Conservation (phyloP, 352 stramenopile genomes). For the Globisporangium recalcitrans region DNA sequence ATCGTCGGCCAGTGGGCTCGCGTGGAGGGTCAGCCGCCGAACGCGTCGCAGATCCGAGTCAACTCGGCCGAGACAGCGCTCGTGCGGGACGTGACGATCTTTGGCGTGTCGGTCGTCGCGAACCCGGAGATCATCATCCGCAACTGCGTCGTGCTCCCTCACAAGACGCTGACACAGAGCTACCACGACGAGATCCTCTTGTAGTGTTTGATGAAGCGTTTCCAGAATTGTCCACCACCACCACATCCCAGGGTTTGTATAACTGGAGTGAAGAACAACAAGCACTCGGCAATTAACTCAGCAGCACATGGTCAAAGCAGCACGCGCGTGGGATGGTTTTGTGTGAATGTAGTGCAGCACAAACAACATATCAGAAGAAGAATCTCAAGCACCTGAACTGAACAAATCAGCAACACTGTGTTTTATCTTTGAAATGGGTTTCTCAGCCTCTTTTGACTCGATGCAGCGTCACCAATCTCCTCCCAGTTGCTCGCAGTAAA, state of each 20-base stretch:
- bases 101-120: conserved; percentile 82
- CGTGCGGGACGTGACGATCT: conserved; percentile 88
- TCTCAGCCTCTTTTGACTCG: not conserved
- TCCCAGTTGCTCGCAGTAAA: conserved; percentile 25
- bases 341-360: not conserved
- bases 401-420: not conserved
- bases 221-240: not conserved
- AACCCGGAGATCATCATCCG: conserved; percentile 87
- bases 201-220: conserved; percentile 23
- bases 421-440: not conserved
- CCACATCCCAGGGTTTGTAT: conserved; percentile 1
- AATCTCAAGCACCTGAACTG: not conserved
- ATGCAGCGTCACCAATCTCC: conserved; percentile 13
- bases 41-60: conserved; percentile 65
- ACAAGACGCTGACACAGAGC: conserved; percentile 85
- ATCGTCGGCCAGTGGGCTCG: conserved; percentile 85
- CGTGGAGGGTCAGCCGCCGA: conserved; percentile 78
- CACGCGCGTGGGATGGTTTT: not conserved
- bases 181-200: conserved; percentile 89
- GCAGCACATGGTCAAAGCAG: not conserved
- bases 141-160: conserved; percentile 85
- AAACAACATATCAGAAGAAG: not conserved
- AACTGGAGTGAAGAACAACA: not conserved
- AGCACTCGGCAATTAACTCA: not conserved
- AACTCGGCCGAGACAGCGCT: conserved; percentile 64